phyloP scores from a whole-genome alignment of 208 protist species.

The Acanthamoeba comandoni region DNA sequence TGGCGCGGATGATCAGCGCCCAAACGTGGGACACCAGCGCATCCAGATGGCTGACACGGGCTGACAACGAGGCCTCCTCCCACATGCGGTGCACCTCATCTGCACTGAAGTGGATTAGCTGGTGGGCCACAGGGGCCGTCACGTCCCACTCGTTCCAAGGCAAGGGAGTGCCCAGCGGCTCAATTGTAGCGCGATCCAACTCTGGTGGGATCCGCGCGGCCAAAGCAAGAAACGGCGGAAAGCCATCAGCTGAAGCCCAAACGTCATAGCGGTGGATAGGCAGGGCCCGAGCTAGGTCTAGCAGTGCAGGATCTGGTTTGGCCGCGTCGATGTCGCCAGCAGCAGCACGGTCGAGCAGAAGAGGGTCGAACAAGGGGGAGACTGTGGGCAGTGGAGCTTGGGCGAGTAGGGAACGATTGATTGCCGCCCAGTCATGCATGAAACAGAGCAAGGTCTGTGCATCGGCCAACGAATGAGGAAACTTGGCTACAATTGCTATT shows the following conservation, averaged over 20 bases:
- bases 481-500: not conserved
- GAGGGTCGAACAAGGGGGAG: not conserved
- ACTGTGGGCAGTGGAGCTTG: not conserved
- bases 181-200: not conserved
- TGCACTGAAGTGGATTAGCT: not conserved
- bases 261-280: not conserved
- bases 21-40: not conserved
- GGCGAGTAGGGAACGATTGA: not conserved
- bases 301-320: not conserved
- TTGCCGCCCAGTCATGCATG: not conserved
- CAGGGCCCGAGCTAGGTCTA: not conserved
- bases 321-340: not conserved
- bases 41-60: not conserved
- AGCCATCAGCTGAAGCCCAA: not conserved
- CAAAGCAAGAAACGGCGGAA: not conserved
- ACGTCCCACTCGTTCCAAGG: not conserved
- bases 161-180: not conserved
- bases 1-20: not conserved
- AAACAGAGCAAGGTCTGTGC: not conserved
- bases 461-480: not conserved
- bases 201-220: not conserved
- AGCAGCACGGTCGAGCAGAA: not conserved
- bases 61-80: not conserved
- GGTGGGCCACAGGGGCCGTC: not conserved
- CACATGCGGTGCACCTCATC: conserved; percentile 6